These are phyloP conservation scores for Phytophthora tubulina DNA, from an alignment of 352 stramenopile genomes.

Conservation along the genomic window DNA sequence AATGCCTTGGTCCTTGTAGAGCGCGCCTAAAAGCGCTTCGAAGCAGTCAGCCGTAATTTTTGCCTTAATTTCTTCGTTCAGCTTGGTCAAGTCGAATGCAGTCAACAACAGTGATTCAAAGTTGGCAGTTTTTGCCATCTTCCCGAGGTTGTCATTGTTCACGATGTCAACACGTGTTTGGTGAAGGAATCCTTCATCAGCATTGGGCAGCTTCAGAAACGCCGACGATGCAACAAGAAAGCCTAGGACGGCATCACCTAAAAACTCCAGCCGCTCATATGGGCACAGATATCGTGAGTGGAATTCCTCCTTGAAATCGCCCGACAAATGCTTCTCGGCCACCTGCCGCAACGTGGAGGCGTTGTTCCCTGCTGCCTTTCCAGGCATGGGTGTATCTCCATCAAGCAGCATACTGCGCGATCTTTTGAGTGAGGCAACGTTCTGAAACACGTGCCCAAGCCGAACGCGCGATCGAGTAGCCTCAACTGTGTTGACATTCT, in stretches of 20 bases:
- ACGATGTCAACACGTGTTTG: slow-evolving; percentile 78
- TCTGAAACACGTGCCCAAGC: slow-evolving; percentile 80
- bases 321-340: slow-evolving; percentile 66
- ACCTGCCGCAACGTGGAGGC: slow-evolving; percentile 53
- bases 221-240: slow-evolving; percentile 84
- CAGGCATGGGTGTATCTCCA: slow-evolving; percentile 25
- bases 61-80: slow-evolving; percentile 60
- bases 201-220: slow-evolving; percentile 82
- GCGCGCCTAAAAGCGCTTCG: slow-evolving; percentile 79
- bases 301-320: slow-evolving; percentile 82
- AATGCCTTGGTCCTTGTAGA: slow-evolving; percentile 88
- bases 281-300: slow-evolving; percentile 81
- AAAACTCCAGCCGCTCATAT: slow-evolving; percentile 88
- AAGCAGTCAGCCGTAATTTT: slow-evolving; percentile 90
- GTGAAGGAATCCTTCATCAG: slow-evolving; percentile 73
- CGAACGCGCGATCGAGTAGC: slow-evolving; percentile 78
- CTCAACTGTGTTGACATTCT: slow-evolving; percentile 86
- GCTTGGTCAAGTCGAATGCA: slow-evolving; percentile 69
- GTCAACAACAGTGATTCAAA: slow-evolving; percentile 80
- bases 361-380: slow-evolving; percentile 30
- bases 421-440: slow-evolving; percentile 65
- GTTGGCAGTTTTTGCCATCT: slow-evolving; percentile 78
- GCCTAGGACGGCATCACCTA: slow-evolving; percentile 86
- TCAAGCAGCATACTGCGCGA: slow-evolving; percentile 63
- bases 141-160: slow-evolving; percentile 81